Evolutionary conservation across 2,329 filamentous ascomycete genomes (phyloP).

Genomic region (Fusarium dlaminii): DNA sequence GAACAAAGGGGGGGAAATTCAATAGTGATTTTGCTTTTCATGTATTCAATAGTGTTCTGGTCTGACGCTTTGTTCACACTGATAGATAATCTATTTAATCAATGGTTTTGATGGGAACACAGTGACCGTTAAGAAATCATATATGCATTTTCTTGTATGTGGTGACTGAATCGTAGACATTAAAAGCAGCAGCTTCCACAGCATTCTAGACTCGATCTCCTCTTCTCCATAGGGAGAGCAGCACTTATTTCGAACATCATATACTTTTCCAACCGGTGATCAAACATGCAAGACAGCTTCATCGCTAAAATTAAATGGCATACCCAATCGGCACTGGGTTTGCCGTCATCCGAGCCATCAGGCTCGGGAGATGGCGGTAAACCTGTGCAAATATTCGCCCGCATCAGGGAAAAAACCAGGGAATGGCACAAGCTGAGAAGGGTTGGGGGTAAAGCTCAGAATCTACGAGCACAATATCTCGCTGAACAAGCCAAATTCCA

Average conservation of each 20-base stretch:
- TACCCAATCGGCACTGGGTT: not conserved
- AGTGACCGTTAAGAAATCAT: not conserved
- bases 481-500: not conserved
- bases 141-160: not conserved
- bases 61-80: slow-evolving; percentile 6
- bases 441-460: not conserved
- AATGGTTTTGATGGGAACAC: not conserved
- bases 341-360: not conserved
- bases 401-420: not conserved
- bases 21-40: not conserved
- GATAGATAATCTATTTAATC: not conserved
- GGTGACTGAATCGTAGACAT: not conserved
- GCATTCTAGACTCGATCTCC: not conserved
- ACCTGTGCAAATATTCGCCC: not conserved
- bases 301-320: not conserved
- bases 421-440: not conserved
- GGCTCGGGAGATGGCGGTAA: not conserved
- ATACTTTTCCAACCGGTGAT: not conserved
- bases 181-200: not conserved
- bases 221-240: not conserved
- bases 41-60: not conserved
- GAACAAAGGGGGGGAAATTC: not conserved
- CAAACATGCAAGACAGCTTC: slow-evolving; percentile 2
- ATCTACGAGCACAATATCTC: not conserved
- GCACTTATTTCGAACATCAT: not conserved